phyloP scores from a whole-genome alignment of 2,329 filamentous ascomycete species.

The Pseudogymnoascus pannorum region DNA sequence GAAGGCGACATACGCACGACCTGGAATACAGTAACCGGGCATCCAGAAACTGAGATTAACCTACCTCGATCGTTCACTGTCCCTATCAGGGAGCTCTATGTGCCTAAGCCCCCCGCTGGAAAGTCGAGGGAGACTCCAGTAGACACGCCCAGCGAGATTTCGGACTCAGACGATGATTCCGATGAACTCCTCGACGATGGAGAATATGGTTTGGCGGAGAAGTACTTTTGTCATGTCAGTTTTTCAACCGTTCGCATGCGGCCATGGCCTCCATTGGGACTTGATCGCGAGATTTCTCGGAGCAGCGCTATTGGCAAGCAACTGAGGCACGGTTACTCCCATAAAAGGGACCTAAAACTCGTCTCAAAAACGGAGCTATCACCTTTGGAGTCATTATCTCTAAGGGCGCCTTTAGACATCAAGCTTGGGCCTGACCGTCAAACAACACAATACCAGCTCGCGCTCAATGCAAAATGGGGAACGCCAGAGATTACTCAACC shows the following conservation, averaged over 20 bases:
- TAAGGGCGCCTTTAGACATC: neutral
- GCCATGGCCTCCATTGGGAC: conserved; percentile 1
- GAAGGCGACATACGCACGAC: neutral
- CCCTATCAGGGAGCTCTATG: neutral
- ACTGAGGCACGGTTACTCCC: neutral
- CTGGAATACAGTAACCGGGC: neutral
- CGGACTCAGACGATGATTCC: neutral
- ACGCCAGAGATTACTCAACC: neutral
- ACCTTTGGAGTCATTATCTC: neutral
- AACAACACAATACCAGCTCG: neutral
- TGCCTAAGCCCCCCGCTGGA: neutral
- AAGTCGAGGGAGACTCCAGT: neutral
- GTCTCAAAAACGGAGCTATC: neutral
- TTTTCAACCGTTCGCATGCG: neutral
- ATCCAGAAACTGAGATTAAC: neutral
- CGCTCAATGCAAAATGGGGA: neutral
- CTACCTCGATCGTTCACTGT: neutral
- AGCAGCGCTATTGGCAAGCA: neutral
- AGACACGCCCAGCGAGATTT: neutral
- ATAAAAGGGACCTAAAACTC: neutral
- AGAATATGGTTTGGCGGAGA: neutral
- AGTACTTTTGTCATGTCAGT: neutral
- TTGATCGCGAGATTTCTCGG: neutral
- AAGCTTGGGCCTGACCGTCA: neutral
- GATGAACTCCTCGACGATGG: neutral